Evolutionary conservation across 164 flowering plant species (phyloP), one percentile per base, ranked within the genome.

Genomic region (Liquidambar formosana): DNA sequence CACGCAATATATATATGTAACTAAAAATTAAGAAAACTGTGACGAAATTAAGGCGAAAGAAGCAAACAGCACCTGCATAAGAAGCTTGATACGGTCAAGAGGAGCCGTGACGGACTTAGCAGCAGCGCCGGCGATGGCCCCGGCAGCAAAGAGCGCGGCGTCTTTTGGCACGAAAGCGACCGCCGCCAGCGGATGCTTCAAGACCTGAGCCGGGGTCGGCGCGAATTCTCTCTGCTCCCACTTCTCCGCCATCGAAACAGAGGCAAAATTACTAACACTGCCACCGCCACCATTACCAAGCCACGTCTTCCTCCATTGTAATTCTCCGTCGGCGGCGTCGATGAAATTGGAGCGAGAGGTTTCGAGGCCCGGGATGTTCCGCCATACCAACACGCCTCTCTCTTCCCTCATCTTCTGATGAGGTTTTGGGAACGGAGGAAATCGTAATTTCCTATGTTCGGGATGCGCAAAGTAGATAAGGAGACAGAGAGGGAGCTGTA

Each of bases 101-200:
- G 96, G 96, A 41, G 97, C 96, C 28, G 93, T 93, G 74, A 89
- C 63, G 61, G 89, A 80, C 75, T 93, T 93, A 8, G 97, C 94
- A 23, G 94, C 94, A 51, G 88, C 94, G 0, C 96, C 96, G 21
- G 97, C 93, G 15, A 89, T 14, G 2, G 97, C 97, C 1, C 98
- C 96, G 28, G 97, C 95, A 6, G 81, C 81, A 61, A 92, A 94
- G 33, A 94, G 87, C 27, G 96, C 83, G 4, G 77, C 92, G 6
- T 92, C 96, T 73, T 73, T 85, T 45, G 98, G 98, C 19, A 94
- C 85, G 61, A 77, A 65, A 46, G 90, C 85, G 8, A 85, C 70
- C 6, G 85, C n/a, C 16, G 93, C 96, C 61, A 94, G 68, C 0
- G 97, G 98, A 67, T 90, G 89, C 81, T 84, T 85, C 52, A 89